phyloP scores from a whole-genome alignment of 371 early-diverging fungal species.

The Actinomortierella wolfii region DNA sequence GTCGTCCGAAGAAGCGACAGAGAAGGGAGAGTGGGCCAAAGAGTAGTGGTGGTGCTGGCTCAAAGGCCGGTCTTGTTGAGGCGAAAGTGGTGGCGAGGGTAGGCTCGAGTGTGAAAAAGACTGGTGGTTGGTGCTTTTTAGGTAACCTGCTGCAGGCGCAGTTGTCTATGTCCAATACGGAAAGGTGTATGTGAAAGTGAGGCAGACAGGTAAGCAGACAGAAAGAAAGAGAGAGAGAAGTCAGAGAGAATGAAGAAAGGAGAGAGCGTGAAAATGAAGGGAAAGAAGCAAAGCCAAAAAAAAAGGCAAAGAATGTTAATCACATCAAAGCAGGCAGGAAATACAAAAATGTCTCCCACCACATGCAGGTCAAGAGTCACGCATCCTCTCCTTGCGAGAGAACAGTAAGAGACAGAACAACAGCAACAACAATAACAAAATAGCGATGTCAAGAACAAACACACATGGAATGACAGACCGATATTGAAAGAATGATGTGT shows the following conservation, averaged over 20 bases:
- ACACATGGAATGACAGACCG: too few species aligned
- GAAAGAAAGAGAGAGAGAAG: neutral
- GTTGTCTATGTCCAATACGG: too few species aligned
- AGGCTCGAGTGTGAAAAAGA: conserved; percentile 11
- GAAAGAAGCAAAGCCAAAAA: neutral
- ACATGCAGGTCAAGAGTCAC: too few species aligned
- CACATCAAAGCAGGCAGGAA: neutral
- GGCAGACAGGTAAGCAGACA: too few species aligned
- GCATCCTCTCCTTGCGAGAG: too few species aligned
- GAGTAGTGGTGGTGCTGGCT: conserved; percentile 1
- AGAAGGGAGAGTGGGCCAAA: conserved; percentile 8
- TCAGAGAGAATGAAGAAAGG: conserved; percentile 9
- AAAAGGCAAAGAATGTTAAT: conserved; percentile 2
- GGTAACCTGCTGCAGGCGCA: neutral
- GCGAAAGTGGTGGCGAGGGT: conserved; percentile 41
- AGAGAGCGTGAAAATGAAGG: too few species aligned
- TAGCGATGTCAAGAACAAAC: too few species aligned
- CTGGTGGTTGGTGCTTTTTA: conserved; percentile 4
- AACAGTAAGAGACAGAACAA: too few species aligned
- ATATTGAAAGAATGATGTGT: too few species aligned
- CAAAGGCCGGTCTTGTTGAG: conserved; percentile 14
- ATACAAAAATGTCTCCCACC: too few species aligned
- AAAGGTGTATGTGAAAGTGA: too few species aligned
- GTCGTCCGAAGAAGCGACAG: conserved; percentile 2
- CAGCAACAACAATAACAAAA: too few species aligned